Conservation (phyloP, 2,329 filamentous ascomycete genomes). For the Aspergillus intermedius region DNA sequence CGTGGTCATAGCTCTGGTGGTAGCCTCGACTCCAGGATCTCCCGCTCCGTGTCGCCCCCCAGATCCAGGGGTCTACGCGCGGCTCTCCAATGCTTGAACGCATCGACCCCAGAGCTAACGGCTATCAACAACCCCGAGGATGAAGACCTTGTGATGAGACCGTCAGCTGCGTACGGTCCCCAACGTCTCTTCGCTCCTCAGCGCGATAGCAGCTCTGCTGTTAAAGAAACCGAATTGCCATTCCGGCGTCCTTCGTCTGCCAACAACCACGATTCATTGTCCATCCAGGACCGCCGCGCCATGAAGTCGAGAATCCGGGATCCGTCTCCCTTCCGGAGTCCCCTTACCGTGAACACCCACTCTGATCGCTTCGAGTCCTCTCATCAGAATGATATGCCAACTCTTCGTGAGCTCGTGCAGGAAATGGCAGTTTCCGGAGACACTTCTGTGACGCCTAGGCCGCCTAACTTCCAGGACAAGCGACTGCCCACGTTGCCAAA, state of each 20-base stretch:
- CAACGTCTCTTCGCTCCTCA: neutral
- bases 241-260: conserved; percentile 13
- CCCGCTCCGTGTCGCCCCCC: conserved; percentile 33
- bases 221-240: neutral
- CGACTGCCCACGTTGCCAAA: conserved; percentile 42
- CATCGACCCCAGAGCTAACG: conserved; percentile 14
- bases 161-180: neutral
- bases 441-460: conserved; percentile 17
- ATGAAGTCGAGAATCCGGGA: conserved; percentile 24
- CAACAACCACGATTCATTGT: conserved; percentile 12
- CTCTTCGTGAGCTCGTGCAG: conserved; percentile 9
- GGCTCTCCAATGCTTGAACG: conserved; percentile 31
- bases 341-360: conserved; percentile 23
- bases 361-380: neutral
- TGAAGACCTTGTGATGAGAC: conserved; percentile 1
- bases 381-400: neutral
- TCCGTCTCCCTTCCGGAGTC: conserved; percentile 19
- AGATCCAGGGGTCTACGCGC: conserved; percentile 31
- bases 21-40: conserved; percentile 18
- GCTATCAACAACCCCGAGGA: conserved; percentile 4
- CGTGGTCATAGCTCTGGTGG: conserved; percentile 12
- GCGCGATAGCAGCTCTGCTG: neutral
- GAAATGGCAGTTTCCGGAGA: conserved; percentile 12
- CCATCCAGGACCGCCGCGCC: conserved; percentile 34
- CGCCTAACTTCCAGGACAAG: conserved; percentile 29